These are phyloP conservation scores for Neolentinus lepideus DNA, from an alignment of 1,284 basidiomycete species.

Conservation along the genomic window DNA sequence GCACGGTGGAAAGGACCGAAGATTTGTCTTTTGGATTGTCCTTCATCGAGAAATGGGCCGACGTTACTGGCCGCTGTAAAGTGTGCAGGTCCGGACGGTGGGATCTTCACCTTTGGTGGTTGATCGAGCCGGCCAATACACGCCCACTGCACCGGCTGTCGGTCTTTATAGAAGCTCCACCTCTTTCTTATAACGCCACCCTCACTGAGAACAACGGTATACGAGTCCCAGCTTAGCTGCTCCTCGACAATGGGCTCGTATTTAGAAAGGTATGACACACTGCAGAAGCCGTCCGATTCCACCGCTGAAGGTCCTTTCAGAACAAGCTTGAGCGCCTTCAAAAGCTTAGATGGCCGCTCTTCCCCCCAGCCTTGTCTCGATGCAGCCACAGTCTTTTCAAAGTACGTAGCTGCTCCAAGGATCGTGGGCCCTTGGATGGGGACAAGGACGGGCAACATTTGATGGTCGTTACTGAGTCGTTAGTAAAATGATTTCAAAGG, in stretches of 20 bases:
- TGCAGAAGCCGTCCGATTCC: not conserved
- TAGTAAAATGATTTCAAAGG: too few species aligned
- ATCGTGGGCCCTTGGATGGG: not conserved
- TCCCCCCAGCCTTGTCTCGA: not conserved
- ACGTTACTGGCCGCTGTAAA: constrained; percentile 29
- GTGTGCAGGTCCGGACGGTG: constrained; percentile 24
- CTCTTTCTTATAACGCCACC: constrained; percentile 68
- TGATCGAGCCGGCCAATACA: constrained; percentile 70
- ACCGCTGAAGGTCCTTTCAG: not conserved
- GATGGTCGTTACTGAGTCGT: too few species aligned
- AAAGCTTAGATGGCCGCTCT: not conserved
- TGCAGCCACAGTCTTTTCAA: not conserved
- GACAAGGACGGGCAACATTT: not conserved
- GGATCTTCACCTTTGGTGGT: constrained; percentile 20
- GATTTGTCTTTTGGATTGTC: constrained; percentile 25
- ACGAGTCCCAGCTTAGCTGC: constrained; percentile 65
- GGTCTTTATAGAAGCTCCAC: constrained; percentile 69
- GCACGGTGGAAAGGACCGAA: constrained; percentile 52
- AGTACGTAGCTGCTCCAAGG: not conserved
- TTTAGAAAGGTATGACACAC: not conserved
- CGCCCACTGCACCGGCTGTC: constrained; percentile 68
- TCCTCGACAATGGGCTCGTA: constrained; percentile 23
- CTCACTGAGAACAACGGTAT: constrained; percentile 59
- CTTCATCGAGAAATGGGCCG: constrained; percentile 20
- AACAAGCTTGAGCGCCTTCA: not conserved